Base-by-base conservation (phyloP, 345 rosid genomes). In the Cardamine occulta region DNA sequence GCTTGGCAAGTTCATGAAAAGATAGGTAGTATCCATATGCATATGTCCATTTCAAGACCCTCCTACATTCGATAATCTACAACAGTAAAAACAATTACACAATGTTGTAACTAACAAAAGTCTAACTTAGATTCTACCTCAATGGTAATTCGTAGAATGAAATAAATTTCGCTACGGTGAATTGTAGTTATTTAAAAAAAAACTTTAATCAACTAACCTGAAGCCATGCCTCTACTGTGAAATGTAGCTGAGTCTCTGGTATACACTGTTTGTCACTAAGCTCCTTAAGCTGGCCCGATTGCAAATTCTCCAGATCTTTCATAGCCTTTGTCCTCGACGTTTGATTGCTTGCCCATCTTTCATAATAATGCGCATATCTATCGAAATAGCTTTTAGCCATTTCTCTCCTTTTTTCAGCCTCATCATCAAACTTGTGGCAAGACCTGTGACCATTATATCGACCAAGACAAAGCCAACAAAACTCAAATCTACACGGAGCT, bases 41-140 rank as follows among this genome's bases (percentile, higher is more conserved):
- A 81, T 83, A 92, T 31, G 96, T 90, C 97, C 96, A 92, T 77
- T 92, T 90, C 78, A 92, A 79, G 26, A 88, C 96, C 75, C 96
- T 86, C 48, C 96, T 86, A 68, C 96, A 92, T 79, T 92, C 96
- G 54, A 88, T 88, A 24, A 92, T 87, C 77, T 78, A 9, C 73
- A 66, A 19, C 6, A 24, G n/a, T n/a, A 35, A 34, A 53, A 58
- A 9, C 21, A 49, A 49, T 13, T 34, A 17, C 28, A 68, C 13
- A 40, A 31, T 32, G 8, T 19, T 32, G 34, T 17, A 6, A 44
- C 9, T 24, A 40, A 40, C 5, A 15, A 63, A 21, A 57, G 42
- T 58, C 19, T 54, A 24, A 26, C n/a, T 24, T 11, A 23, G 32
- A 53, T 32, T 24, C 32, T 29, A 45, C 2, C 51, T 15, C 39